Evolutionary conservation across 164 flowering plant species (phyloP).

Genomic region (Macadamia integrifolia): DNA sequence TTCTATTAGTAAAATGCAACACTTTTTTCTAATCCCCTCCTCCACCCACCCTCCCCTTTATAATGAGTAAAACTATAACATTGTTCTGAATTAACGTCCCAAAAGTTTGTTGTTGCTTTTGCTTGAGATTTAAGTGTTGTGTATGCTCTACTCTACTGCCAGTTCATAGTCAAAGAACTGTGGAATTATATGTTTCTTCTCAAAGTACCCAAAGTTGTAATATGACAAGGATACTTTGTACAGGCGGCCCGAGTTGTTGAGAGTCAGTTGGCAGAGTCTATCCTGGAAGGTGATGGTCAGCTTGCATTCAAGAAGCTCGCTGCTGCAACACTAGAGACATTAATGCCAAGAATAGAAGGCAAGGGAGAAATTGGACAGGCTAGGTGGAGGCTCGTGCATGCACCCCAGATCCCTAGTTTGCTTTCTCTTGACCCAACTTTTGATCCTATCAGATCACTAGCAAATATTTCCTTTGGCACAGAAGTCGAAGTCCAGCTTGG

Average conservation of each 20-base stretch:
- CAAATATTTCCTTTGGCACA: constrained; percentile 87
- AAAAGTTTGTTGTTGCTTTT: no score
- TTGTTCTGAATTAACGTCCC: no score
- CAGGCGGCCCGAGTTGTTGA: constrained; percentile 98
- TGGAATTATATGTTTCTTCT: no score
- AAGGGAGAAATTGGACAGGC: constrained; percentile 98
- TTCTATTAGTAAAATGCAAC: no score
- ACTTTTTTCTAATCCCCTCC: no score
- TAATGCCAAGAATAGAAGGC: constrained; percentile 98
- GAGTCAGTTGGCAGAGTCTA: constrained; percentile 89
- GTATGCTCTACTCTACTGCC: background rate
- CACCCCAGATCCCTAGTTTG: constrained; percentile 91
- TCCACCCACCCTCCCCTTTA: no score
- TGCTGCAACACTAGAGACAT: constrained; percentile 82
- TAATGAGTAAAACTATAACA: no score
- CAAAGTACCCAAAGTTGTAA: background rate
- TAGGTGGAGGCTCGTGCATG: constrained; percentile 93
- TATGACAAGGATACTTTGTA: constrained; percentile 6
- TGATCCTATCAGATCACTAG: constrained; percentile 89
- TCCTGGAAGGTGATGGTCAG: constrained; percentile 93
- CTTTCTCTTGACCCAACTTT: constrained; percentile 77
- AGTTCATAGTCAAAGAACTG: no score
- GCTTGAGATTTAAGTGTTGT: no score
- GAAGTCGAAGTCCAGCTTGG: constrained; percentile 99
- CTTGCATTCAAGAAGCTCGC: constrained; percentile 98